Evolutionary conservation across 768 basidiomycete species (phyloP), one percentile per base, ranked within the genome.

Genomic region (Hebeloma cylindrosporum): DNA sequence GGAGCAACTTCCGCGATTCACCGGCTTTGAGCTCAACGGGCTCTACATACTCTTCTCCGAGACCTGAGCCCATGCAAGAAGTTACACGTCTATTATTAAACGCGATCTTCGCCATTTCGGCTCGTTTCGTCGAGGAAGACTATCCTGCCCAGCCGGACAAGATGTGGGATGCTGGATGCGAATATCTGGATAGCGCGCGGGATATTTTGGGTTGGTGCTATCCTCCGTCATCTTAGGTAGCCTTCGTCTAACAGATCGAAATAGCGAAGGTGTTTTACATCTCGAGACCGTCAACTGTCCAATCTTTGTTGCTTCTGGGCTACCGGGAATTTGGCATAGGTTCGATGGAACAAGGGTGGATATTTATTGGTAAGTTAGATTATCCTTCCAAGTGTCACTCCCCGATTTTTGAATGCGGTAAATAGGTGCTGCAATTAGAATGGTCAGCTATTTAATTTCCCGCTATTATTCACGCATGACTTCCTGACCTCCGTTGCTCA

Each of bases 321-420:
- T 80, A 88, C 60, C 78, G 90, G 4, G 90, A 93, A 67, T 86
- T 92, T 59, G 93, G 93, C 10, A 83, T 90, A 26, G 74, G 88
- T 57, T 73, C 67, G 10, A 89, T 90, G 85, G 85, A 88, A 48
- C 83, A 88, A 59, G 88, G 85, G 1, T 94, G 92, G 92, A 72
- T 89, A 35, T 88, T 85, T 56, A 80, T 84, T 51, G 87, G 87
- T 83, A 45, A 33, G 63, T 46, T 45, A 34, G n/a, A n/a, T n/a
- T n/a, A n/a, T n/a, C n/a, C n/a, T n/a, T n/a, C n/a, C n/a, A n/a
- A n/a, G n/a, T n/a, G n/a, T n/a, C n/a, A n/a, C n/a, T n/a, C n/a
- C n/a, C n/a, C n/a, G n/a, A n/a, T n/a, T n/a, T n/a, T n/a, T n/a
- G n/a, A n/a, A n/a, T n/a, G n/a, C n/a, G n/a, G n/a, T n/a, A n/a